phyloP scores from a whole-genome alignment of 176 grass and related monocot species.

The Carex scoparia region DNA sequence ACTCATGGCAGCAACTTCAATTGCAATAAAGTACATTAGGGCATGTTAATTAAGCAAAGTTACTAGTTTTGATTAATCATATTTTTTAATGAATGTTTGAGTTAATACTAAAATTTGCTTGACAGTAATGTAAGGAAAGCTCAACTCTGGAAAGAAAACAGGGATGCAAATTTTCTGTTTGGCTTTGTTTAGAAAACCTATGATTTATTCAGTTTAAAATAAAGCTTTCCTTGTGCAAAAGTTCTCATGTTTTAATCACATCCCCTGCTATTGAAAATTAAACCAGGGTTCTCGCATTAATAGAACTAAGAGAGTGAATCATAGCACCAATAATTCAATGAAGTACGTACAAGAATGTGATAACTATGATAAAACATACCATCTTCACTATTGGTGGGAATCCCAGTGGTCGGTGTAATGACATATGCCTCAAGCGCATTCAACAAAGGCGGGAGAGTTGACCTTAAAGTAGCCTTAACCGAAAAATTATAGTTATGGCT shows the following conservation, averaged over 20 bases:
- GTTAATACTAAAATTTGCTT: too few species aligned
- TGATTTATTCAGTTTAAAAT: neutral
- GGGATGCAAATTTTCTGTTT: neutral
- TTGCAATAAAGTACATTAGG: neutral
- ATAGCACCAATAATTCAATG: neutral
- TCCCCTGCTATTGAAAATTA: neutral
- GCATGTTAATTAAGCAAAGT: too few species aligned
- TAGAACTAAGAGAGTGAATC: neutral
- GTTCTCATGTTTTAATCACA: neutral
- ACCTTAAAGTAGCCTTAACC: neutral
- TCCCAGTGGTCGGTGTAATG: neutral
- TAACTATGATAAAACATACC: neutral
- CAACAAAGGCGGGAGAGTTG: constrained; percentile 13
- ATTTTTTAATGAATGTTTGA: too few species aligned
- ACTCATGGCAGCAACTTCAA: constrained; percentile 31
- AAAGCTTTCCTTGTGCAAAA: too few species aligned
- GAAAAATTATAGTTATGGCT: neutral
- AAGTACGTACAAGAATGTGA: too few species aligned
- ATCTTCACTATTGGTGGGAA: constrained; percentile 9
- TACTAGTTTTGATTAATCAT: too few species aligned
- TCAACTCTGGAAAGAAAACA: neutral
- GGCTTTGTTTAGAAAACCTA: neutral
- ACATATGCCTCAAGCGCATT: constrained; percentile 13
- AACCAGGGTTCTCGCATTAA: neutral
- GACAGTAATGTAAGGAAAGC: too few species aligned